Percentiles rank a stretch among this genome's conserved stretches.
These are phyloP conservation scores for Yamadazyma tumulicola DNA, from an alignment of 805 yeast genomes.

Conservation along the genomic window DNA sequence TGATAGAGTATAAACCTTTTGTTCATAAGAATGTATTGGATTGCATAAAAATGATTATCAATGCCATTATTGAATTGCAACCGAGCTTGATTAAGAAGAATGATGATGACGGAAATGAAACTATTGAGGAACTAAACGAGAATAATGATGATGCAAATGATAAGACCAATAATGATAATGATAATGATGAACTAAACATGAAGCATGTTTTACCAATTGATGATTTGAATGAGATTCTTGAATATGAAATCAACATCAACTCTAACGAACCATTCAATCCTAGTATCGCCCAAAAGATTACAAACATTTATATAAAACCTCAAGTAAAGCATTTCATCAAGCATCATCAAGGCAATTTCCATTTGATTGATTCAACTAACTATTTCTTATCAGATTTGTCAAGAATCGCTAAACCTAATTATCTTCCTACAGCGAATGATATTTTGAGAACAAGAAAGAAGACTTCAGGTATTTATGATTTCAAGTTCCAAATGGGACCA, in stretches of 20 bases:
- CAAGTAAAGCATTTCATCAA: slow-evolving; percentile 56
- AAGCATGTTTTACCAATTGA: slow-evolving; percentile 23
- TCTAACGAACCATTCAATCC: slow-evolving; percentile 51
- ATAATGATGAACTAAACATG: slow-evolving; percentile 3
- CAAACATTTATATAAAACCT: slow-evolving; percentile 52
- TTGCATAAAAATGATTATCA: slow-evolving; percentile 66
- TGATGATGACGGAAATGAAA: slow-evolving; percentile 5
- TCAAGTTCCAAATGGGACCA: slow-evolving; percentile 68
- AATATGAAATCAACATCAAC: slow-evolving; percentile 50
- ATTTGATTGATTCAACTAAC: slow-evolving; percentile 79
- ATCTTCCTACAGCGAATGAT: slow-evolving; percentile 73
- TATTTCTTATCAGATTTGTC: slow-evolving; percentile 69
- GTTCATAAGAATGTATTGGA: slow-evolving; percentile 76
- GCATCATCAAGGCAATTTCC: slow-evolving; percentile 64
- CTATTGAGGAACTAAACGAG: neutral
- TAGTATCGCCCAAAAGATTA: slow-evolving; percentile 46
- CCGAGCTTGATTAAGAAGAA: slow-evolving; percentile 31
- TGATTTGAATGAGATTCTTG: slow-evolving; percentile 44
- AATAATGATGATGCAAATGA: slow-evolving; percentile 2
- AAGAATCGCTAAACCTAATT: slow-evolving; percentile 56
- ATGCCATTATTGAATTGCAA: slow-evolving; percentile 57
- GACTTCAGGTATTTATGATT: slow-evolving; percentile 89
- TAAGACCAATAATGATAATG: slow-evolving; percentile 1
- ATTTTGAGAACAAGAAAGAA: slow-evolving; percentile 84
- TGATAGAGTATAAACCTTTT: slow-evolving; percentile 70